Evolutionary conservation across 1,139 yeast species (phyloP), one percentile per base, ranked within the genome.

Genomic region (Geotrichum armillariae): DNA sequence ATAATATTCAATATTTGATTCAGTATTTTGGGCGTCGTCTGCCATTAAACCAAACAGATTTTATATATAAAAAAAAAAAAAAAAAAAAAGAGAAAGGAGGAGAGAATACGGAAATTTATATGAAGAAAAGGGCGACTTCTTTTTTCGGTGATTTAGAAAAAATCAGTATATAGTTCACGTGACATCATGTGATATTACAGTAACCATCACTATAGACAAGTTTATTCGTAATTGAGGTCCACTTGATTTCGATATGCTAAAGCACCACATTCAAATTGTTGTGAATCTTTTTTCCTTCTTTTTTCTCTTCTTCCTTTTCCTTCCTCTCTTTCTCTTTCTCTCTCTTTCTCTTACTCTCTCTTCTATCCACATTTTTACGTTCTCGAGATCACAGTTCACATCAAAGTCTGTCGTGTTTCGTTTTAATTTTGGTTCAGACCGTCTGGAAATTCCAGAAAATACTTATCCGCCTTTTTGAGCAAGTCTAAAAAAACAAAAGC

Each of bases 1-100:
- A 31, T 79, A 68, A 63, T 84, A 83, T n/a, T 66, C 69, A 43
- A 78, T 58, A 57, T 54, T 59, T 25, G 29, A 25, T 25, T 25
- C n/a, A n/a, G n/a, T 25, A 7, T 25, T 25, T 7, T 25, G 29
- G 29, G 7, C 29, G 11, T 25, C 29, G n/a, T 43, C 43, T 7
- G 33, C 43, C 33, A 39, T 39, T 29, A 31, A 31, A 31, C 29
- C 29, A 25, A 25, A 7, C 29, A 11, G 11, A 7, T 25, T 25
- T 25, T 6, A 7, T 7, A 6, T 25, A 25, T 6, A 25, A 25
- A 6, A 25, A 11, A 11, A 25, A 11, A 25, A 25, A 11, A 25
- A 25, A 25, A 25, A 25, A 11, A 31, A 31, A 31, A 8, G 34
- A 31, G 12, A 31, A 31, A n/a, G 11, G 34, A 11, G 12, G 12